Base-by-base conservation (phyloP, 2,329 filamentous ascomycete genomes). In the Talaromyces atroroseus region DNA sequence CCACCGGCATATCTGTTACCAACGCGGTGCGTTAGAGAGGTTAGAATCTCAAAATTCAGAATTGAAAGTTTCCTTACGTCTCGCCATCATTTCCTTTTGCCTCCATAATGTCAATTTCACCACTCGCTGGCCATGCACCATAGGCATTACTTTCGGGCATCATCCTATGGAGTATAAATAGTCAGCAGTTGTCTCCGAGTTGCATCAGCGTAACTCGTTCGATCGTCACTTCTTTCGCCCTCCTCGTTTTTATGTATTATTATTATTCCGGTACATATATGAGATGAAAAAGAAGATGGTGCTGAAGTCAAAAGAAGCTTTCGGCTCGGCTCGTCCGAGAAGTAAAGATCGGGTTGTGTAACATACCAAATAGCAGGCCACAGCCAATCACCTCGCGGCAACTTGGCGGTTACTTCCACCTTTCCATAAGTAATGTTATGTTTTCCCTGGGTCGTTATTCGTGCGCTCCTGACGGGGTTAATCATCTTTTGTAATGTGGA, bases 401-500 rank as follows among this genome's bases (percentile, higher is more conserved):
- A 34, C 14, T 57, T 57, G 11, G 55, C 55, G 6, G 12, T 49
- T 2, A 57, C 55, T 40, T 57, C 55, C 18, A 57, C 45, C 18
- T 57, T 57, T 14, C 55, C 55, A 14, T 57, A 57, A 14, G 55
- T 57, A n/a, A 57, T 57, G 18, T 57, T 57, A 23, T 57, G 55
- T 23, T 57, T 57, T 14, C 55, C 55, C 50, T 53, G 48, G 4
- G 55, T 57, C 16, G 55, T 49, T 18, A 53, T 49, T 34, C 55
- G 49, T n/a, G 55, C 55, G 21, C 55, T 57, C 24, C 55, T 21
- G 24, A 57, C 45, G 14, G 55, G 55, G 18, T 57, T 57, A 20
- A 57, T 57, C 24, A 57, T 57, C 6, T 36, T 38, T 8, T 18
- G 20, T 1, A 32, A 49, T 3, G 55, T 49, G 24, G 52, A 48